Evolutionary conservation across 495 filamentous ascomycete species (phyloP).

Genomic region (Amphirosellinia nigrospora): DNA sequence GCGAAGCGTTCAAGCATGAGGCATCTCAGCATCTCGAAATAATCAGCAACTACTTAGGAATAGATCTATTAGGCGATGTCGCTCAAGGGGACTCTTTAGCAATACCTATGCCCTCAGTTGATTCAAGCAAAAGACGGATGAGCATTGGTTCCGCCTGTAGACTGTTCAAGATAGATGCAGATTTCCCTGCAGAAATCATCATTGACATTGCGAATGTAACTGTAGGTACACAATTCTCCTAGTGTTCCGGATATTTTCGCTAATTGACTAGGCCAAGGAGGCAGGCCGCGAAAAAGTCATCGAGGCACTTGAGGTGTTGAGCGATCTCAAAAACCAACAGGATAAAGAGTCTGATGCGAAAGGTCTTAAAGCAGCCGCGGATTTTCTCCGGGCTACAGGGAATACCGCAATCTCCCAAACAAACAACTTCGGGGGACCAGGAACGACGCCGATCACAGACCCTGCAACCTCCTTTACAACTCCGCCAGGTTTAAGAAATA

Average conservation of each 20-base stretch:
- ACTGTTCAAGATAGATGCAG: slow-evolving; percentile 27
- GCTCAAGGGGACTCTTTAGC: slow-evolving; percentile 24
- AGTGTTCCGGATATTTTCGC: not conserved
- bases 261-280: slow-evolving; percentile 26
- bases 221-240: slow-evolving; percentile 26
- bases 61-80: slow-evolving; percentile 32
- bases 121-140: slow-evolving; percentile 27
- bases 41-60: slow-evolving; percentile 30
- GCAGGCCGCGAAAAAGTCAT: slow-evolving; percentile 29
- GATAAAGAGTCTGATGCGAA: slow-evolving; percentile 28
- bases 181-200: slow-evolving; percentile 38
- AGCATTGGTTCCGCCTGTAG: slow-evolving; percentile 29
- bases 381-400: slow-evolving; percentile 31
- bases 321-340: slow-evolving; percentile 32
- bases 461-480: slow-evolving; percentile 3
- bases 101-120: not conserved
- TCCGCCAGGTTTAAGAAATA: slow-evolving; percentile 75
- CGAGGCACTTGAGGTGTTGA: slow-evolving; percentile 37
- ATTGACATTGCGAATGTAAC: slow-evolving; percentile 27
- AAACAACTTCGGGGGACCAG: not conserved
- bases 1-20: slow-evolving; percentile 20
- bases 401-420: not conserved
- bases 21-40: slow-evolving; percentile 33
- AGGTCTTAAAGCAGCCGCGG: slow-evolving; percentile 31
- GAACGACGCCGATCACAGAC: not conserved